phyloP scores from a whole-genome alignment of 202 grass and related monocot species.

The Zoysia matrella region DNA sequence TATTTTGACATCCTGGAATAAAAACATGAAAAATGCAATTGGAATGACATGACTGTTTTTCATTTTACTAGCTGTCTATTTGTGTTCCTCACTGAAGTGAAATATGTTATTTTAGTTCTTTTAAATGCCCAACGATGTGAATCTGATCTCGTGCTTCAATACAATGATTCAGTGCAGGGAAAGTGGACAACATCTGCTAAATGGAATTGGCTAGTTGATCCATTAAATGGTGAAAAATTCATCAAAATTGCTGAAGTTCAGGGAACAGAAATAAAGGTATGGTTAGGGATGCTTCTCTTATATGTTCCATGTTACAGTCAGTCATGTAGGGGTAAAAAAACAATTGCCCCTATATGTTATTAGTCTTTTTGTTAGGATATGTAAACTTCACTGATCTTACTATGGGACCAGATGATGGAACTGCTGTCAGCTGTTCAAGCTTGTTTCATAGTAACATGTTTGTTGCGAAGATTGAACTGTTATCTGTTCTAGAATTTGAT shows the following conservation, averaged over 20 bases:
- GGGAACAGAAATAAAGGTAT: constrained; percentile 80
- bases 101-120: constrained; percentile 5
- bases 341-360: neutral
- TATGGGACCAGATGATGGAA: neutral
- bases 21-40: neutral
- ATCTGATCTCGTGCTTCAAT: constrained; percentile 8
- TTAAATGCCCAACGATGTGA: neutral
- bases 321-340: no score
- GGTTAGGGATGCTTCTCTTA: constrained; percentile 13
- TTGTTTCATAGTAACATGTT: neutral
- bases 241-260: constrained; percentile 84
- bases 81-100: neutral
- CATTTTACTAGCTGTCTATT: neutral
- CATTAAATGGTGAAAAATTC: constrained; percentile 86
- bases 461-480: neutral
- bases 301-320: neutral
- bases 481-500: neutral
- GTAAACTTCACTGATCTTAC: neutral
- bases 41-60: neutral
- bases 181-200: constrained; percentile 71
- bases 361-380: neutral
- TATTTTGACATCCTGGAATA: neutral
- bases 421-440: neutral
- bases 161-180: constrained; percentile 74
- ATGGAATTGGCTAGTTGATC: constrained; percentile 80